Conservation (phyloP, 768 basidiomycete species). For the Psilocybe cubensis region DNA sequence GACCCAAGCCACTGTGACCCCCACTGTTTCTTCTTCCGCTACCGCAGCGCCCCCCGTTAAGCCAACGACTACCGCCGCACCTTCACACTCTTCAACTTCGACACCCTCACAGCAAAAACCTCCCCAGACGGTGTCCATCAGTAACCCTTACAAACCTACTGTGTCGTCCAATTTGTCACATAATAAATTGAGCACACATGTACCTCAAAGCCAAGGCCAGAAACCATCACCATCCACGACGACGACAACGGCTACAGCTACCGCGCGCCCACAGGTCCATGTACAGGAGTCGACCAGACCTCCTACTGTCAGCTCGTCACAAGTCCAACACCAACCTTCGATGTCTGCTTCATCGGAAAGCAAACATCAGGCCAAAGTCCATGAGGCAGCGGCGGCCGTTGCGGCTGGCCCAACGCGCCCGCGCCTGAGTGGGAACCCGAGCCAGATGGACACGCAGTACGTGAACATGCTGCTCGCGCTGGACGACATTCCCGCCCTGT, state of each 20-base stretch:
- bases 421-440: slow-evolving; percentile 20
- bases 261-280: slow-evolving; percentile 9
- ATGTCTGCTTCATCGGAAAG: background rate
- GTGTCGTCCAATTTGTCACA: slow-evolving; percentile 1
- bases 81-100: background rate
- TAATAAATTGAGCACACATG: background rate
- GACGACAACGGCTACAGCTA: background rate
- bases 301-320: slow-evolving; percentile 2
- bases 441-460: slow-evolving; percentile 52
- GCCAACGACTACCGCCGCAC: background rate
- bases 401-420: slow-evolving; percentile 15
- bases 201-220: slow-evolving; percentile 2
- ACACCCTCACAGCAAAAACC: background rate
- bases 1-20: background rate
- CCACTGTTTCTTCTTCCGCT: background rate
- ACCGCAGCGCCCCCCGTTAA: background rate
- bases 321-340: slow-evolving; percentile 6
- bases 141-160: background rate
- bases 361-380: slow-evolving; percentile 2
- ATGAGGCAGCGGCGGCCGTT: slow-evolving; percentile 3
- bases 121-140: background rate
- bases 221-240: background rate
- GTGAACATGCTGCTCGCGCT: slow-evolving; percentile 66
- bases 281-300: slow-evolving; percentile 3
- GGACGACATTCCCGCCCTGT: slow-evolving; percentile 52